Evolutionary conservation across 2,329 filamentous ascomycete genomes (phyloP).

Genomic region (Alternaria triticimaculans): DNA sequence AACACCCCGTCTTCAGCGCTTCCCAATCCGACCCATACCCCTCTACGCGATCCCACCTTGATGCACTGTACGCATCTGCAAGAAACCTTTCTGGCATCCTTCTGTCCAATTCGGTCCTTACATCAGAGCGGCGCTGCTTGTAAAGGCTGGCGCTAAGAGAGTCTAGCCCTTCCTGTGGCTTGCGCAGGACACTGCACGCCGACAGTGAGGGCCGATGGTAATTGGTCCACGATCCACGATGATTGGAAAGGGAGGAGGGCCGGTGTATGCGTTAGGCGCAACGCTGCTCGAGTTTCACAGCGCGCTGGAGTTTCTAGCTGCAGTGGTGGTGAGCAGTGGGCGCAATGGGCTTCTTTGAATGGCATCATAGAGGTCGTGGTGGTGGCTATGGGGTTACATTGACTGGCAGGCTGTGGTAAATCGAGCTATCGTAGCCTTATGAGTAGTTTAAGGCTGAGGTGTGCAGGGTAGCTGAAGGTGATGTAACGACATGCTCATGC

Average conservation of each 20-base stretch:
- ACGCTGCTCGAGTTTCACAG: background rate
- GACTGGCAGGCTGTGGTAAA: background rate
- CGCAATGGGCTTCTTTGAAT: background rate
- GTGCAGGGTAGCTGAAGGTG: background rate
- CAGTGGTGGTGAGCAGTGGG: background rate
- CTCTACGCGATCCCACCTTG: conserved; percentile 1
- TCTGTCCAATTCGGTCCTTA: background rate
- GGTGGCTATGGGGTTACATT: conserved; percentile 2
- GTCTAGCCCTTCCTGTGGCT: conserved; percentile 40
- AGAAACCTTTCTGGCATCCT: background rate
- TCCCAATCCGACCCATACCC: background rate
- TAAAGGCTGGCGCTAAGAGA: conserved; percentile 11
- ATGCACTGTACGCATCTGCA: background rate
- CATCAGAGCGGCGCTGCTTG: background rate
- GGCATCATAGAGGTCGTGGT: background rate
- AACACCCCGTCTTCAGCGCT: background rate
- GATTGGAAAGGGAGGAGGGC: background rate
- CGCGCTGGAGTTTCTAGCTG: background rate
- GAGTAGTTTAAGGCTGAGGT: background rate
- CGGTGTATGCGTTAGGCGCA: background rate
- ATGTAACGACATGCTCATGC: background rate
- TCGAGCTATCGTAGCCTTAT: background rate
- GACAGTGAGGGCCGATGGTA: conserved; percentile 22
- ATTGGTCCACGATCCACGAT: background rate
- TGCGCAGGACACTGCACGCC: conserved; percentile 26